Percentiles rank a stretch among this genome's conserved stretches.
These are phyloP conservation scores for Yamadazyma triangularis DNA, from an alignment of 1,139 yeast genomes.

Conservation along the genomic window DNA sequence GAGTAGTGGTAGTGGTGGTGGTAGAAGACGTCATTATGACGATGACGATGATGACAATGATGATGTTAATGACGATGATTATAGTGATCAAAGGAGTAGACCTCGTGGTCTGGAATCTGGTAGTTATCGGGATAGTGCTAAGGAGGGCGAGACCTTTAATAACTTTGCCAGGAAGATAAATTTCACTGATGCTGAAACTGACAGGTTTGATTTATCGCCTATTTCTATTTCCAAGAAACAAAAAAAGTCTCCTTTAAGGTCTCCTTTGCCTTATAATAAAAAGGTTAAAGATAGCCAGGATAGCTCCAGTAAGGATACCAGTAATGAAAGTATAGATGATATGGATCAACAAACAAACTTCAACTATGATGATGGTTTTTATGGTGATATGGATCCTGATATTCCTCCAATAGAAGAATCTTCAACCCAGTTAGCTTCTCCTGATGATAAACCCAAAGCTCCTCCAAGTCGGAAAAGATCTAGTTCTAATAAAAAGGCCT, in stretches of 20 bases:
- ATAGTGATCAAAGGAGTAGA: no score
- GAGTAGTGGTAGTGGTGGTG: neutral
- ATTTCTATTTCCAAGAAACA: slow-evolving; percentile 20
- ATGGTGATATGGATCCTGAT: slow-evolving; percentile 1
- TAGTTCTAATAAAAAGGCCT: slow-evolving; percentile 4
- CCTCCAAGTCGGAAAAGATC: neutral
- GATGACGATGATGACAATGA: neutral
- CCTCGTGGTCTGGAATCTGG: neutral
- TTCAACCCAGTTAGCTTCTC: slow-evolving; percentile 2
- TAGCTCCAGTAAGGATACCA: slow-evolving; percentile 1
- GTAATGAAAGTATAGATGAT: slow-evolving; percentile 1
- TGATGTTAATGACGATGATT: neutral
- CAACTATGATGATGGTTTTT: slow-evolving; percentile 6
- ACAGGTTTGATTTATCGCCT: slow-evolving; percentile 30
- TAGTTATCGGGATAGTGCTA: neutral
- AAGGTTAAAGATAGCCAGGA: neutral
- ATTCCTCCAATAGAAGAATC: neutral
- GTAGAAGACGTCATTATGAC: no score
- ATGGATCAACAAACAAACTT: neutral
- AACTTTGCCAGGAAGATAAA: slow-evolving; percentile 29
- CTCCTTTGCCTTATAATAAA: slow-evolving; percentile 25
- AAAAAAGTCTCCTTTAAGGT: slow-evolving; percentile 27
- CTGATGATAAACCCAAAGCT: slow-evolving; percentile 1
- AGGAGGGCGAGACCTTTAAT: slow-evolving; percentile 6
- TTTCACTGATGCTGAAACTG: slow-evolving; percentile 36